Evolutionary conservation across 164 flowering plant genomes (phyloP), one percentile per base, ranked within the genome.

Genomic region (Berberis thunbergii): DNA sequence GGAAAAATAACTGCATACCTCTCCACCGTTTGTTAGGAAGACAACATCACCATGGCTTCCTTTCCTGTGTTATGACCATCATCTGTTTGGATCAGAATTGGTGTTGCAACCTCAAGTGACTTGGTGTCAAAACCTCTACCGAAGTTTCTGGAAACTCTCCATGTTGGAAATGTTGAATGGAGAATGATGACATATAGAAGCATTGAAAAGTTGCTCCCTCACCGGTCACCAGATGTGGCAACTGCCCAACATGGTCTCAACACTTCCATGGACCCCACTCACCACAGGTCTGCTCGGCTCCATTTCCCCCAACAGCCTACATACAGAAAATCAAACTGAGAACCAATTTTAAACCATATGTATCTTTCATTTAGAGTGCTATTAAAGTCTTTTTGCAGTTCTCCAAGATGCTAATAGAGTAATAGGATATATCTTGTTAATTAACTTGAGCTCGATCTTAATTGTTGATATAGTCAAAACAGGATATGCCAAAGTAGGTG

Each of bases 31-130:
- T 62, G 97, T 95, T 70, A 95, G 73, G 82, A 95, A 95, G 65
- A 95, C 71, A 69, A 95, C 84, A 78, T 95, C 97, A 57, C 99
- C 99, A 76, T 84, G 96, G 82, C 98, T 91, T 72, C 98, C 95
- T 68, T 84, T 88, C 8, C 91, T 81, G 70, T 91, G 97, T 75
- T 81, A 71, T 91, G 97, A 53, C 97, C 98, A 78, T 91, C 96
- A 54, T 74, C 74, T 75, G 77, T 87, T 53, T 86, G 91, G 57
- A 91, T 75, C 62, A 95, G 85, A 73, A 95, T 89, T 13, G 99
- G 97, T 48, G 97, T 81, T 65, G 96, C 96, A 5, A 95, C 96
- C 81, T 89, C 99, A 44, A 89, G 71, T 46, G 94, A 84, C 68
- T 81, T 58, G 41, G 67, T 58, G 72, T 95, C 97, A 43, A 45